These are phyloP conservation scores for Puccinia hordei DNA, from an alignment of 1,284 basidiomycete species.

Conservation along the genomic window DNA sequence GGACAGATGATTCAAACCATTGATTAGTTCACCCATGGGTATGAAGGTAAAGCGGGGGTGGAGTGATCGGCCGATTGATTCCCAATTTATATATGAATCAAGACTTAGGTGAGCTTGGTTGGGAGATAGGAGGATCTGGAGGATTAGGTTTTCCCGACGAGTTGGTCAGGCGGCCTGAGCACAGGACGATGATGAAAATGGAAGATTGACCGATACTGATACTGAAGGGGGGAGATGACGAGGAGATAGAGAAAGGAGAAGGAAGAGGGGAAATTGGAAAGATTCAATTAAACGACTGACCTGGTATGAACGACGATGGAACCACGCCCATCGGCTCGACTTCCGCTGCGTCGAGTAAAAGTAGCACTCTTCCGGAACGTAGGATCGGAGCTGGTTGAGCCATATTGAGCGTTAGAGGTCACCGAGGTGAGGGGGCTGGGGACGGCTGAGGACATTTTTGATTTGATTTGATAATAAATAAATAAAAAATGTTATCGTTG, in stretches of 20 bases:
- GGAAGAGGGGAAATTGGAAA: not conserved
- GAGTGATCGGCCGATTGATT: not conserved
- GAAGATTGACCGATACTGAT: too few relatives aligned
- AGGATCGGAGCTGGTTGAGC: constrained; percentile 14
- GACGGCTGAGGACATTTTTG: constrained; percentile 19
- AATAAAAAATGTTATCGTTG: not conserved
- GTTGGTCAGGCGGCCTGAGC: too few relatives aligned
- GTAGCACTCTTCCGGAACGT: constrained; percentile 26
- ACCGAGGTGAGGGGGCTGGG: not conserved
- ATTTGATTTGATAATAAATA: too few relatives aligned
- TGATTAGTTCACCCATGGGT: not conserved
- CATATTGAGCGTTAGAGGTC: not conserved
- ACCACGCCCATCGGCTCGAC: constrained; percentile 27
- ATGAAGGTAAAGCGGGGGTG: not conserved
- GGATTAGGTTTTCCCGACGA: too few relatives aligned
- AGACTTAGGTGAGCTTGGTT: too few relatives aligned
- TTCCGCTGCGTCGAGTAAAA: constrained; percentile 38
- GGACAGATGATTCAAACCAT: too few relatives aligned
- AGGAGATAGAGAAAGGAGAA: not conserved
- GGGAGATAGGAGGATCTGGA: too few relatives aligned
- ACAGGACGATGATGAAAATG: too few relatives aligned
- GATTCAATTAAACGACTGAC: not conserved
- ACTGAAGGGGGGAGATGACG: too few relatives aligned
- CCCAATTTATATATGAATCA: too few relatives aligned
- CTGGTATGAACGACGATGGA: constrained; percentile 45